Evolutionary conservation across 2,329 filamentous ascomycete species (phyloP), one percentile per base, ranked within the genome.

Genomic region (Colletotrichum musae): DNA sequence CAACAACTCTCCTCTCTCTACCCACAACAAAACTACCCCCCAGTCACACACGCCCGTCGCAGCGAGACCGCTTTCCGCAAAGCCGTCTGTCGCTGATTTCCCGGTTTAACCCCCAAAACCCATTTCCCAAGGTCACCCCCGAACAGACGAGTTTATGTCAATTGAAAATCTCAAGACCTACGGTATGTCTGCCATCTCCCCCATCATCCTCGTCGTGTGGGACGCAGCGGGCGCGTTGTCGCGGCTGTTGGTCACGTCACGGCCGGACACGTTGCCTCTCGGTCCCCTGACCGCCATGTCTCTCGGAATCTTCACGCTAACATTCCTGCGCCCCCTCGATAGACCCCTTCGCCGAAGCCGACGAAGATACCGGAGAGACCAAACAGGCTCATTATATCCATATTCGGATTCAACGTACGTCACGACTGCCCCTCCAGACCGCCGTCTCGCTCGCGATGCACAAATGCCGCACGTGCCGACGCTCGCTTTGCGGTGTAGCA

Each of bases 291-390:
- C 69, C 69, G 65, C 69, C 51, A 54, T 16, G n/a, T 59, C n/a
- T 28, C 45, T 24, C 50, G 18, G n/a, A n/a, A 7, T 10, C 15
- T 10, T 16, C n/a, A 41, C 32, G 75, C 79, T 81, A 68, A 80
- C 74, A 26, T 48, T 56, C 5, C 15, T 24, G 21, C 21, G 21
- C 48, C 26, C 26, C 47, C 16, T 50, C 18, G 39, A 77, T 81
- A 98, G 96, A 99, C 92, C 96, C 96, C 93, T 99, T 99, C 94
- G 96, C 96, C 92, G 96, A 98, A 94, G 96, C 95, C 91, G 96
- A 98, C 94, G 95, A 98, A 92, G 95, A 97, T 85, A 94, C 93
- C 84, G 95, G 94, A 89, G 93, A 97, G 87, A 92, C 91, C 83
- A 96, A 96, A 87, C 93, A 96, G 89, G 91, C 93, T 83, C 94